Evolutionary conservation across 257 asterid genomes (phyloP).

Genomic region (Lithospermum erythrorhizon): DNA sequence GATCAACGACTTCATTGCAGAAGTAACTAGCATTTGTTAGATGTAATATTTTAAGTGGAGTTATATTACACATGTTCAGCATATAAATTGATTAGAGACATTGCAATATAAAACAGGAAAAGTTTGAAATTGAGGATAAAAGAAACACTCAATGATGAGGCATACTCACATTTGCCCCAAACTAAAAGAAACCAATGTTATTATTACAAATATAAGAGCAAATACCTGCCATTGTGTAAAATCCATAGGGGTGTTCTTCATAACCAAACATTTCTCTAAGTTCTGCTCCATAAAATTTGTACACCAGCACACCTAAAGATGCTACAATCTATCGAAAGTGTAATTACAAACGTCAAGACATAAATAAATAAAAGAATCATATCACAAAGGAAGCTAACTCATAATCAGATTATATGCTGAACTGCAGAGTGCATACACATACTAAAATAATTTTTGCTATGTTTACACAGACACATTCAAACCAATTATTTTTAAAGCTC

Average conservation of each 20-base stretch:
- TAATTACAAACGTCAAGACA: conserved; percentile 12
- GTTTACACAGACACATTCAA: not conserved
- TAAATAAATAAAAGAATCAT: not conserved
- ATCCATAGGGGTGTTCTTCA: conserved; percentile 95
- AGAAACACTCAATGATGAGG: no score
- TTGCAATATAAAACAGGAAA: no score
- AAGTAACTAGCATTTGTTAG: no score
- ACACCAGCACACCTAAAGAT: conserved; percentile 84
- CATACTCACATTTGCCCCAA: not conserved
- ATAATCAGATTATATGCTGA: not conserved
- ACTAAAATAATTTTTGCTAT: no score
- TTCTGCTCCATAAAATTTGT: conserved; percentile 92
- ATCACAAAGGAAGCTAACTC: not conserved
- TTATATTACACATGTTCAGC: no score
- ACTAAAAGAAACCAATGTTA: not conserved
- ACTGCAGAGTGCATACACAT: no score
- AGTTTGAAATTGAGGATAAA: no score
- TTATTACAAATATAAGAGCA: conserved; percentile 6
- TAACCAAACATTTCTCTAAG: conserved; percentile 98
- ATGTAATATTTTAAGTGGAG: no score
- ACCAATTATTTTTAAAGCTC: not conserved
- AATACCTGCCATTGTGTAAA: conserved; percentile 93
- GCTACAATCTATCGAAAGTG: conserved; percentile 74
- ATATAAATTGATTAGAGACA: no score
- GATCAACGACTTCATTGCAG: no score